These are phyloP conservation scores for Ogataea pignaliae DNA, from an alignment of 805 yeast species.

Conservation along the genomic window DNA sequence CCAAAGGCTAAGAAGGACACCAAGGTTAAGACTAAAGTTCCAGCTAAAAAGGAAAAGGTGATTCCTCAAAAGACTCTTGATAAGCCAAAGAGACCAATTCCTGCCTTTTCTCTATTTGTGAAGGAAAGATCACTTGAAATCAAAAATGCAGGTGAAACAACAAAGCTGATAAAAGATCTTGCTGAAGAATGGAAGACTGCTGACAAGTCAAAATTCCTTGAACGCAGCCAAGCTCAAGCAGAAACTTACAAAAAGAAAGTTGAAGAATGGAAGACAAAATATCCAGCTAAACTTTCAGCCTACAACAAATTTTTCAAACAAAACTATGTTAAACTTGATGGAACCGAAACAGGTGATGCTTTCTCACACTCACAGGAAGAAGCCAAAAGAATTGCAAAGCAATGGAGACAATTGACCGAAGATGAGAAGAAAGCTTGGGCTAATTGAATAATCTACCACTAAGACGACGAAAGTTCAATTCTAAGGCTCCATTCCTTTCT, in stretches of 20 bases:
- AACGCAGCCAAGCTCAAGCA: neutral
- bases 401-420: neutral
- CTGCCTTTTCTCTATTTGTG: neutral
- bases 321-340: neutral
- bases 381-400: neutral
- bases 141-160: neutral
- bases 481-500: too few relatives aligned
- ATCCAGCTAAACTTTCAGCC: neutral
- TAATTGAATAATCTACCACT: too few relatives aligned
- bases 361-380: neutral
- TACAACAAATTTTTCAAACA: neutral
- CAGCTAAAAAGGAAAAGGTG: neutral
- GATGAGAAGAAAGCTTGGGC: neutral
- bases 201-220: neutral
- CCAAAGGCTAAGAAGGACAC: neutral
- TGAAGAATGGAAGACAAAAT: neutral
- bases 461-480: too few relatives aligned
- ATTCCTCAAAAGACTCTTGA: neutral
- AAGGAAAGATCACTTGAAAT: neutral
- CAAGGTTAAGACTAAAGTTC: neutral
- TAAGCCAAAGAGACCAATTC: neutral
- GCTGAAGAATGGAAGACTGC: neutral
- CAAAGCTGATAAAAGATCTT: neutral
- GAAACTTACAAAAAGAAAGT: neutral
- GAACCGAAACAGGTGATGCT: neutral